phyloP scores from a whole-genome alignment of 2,329 filamentous ascomycete genomes.

The Grosmannia huntii region DNA sequence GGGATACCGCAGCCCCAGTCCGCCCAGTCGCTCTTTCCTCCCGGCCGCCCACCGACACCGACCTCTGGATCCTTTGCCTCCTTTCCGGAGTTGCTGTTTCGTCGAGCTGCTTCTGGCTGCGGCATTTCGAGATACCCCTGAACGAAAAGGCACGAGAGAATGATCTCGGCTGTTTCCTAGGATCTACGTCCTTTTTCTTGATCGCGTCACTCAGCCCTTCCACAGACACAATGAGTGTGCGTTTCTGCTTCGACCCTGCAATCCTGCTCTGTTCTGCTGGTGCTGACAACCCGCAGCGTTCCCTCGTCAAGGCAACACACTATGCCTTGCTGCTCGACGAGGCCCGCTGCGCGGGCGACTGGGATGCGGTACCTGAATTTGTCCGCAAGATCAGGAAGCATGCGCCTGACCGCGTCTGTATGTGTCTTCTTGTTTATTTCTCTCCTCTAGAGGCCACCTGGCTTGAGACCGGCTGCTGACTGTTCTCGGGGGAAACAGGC shows the following conservation, averaged over 20 bases:
- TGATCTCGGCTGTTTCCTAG: not conserved
- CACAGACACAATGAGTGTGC: not conserved
- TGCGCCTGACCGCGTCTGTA: constrained; percentile 75
- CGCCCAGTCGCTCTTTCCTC: not conserved
- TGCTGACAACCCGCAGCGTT: constrained; percentile 5
- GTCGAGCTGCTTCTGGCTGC: not conserved
- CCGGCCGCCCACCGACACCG: not conserved
- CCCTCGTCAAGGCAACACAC: constrained; percentile 52
- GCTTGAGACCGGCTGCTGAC: constrained; percentile 9
- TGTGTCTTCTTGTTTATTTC: constrained; percentile 17
- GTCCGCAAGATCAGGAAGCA: constrained; percentile 92
- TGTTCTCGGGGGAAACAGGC: constrained; percentile 30
- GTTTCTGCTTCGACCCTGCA: not conserved
- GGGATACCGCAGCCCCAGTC: not conserved
- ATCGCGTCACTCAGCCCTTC: not conserved
- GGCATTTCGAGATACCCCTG: not conserved
- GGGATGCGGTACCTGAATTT: constrained; percentile 76
- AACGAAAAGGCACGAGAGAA: no score
- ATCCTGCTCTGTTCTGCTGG: not conserved
- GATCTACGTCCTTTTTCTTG: not conserved
- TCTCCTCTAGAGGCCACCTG: no score
- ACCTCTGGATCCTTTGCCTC: not conserved
- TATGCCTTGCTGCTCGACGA: constrained; percentile 76
- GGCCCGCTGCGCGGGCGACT: constrained; percentile 77
- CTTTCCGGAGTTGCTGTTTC: not conserved